Percentiles rank a stretch among this genome's conserved stretches.
These are phyloP conservation scores for Raphanus sativus DNA, from an alignment of 345 rosid species.

Conservation along the genomic window DNA sequence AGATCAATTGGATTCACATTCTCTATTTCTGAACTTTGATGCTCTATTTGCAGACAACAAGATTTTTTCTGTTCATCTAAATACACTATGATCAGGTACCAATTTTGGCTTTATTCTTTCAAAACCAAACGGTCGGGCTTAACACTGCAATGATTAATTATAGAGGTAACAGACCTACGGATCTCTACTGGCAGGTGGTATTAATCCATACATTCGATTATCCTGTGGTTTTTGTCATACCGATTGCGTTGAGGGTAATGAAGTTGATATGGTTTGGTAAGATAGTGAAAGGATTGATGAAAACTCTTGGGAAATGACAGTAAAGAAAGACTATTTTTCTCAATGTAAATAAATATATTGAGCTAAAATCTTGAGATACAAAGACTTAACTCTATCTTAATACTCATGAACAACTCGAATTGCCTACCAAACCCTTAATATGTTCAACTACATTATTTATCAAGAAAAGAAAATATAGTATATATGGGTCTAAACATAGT, in stretches of 20 bases:
- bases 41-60: slow-evolving; percentile 61
- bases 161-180: background rate
- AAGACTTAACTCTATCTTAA: too few relatives aligned
- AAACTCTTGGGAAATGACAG: slow-evolving; percentile 62
- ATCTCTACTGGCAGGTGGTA: too few relatives aligned
- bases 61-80: slow-evolving; percentile 70
- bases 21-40: background rate
- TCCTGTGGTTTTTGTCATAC: slow-evolving; percentile 64
- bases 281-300: slow-evolving; percentile 69
- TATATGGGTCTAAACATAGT: too few relatives aligned
- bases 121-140: slow-evolving; percentile 6
- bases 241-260: slow-evolving; percentile 56
- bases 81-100: slow-evolving; percentile 83
- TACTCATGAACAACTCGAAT: too few relatives aligned
- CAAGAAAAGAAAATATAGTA: too few relatives aligned
- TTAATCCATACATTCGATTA: slow-evolving; percentile 52
- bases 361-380: too few relatives aligned
- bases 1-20: too few relatives aligned
- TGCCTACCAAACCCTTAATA: too few relatives aligned
- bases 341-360: too few relatives aligned
- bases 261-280: slow-evolving; percentile 85
- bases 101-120: background rate
- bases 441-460: too few relatives aligned
- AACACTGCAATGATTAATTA: background rate
- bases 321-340: slow-evolving; percentile 7